A percentile compares a stretch with the other conserved stretches of the same genome.
Evolutionary conservation across 768 basidiomycete species (phyloP).

Genomic region (Podaxis sp.): DNA sequence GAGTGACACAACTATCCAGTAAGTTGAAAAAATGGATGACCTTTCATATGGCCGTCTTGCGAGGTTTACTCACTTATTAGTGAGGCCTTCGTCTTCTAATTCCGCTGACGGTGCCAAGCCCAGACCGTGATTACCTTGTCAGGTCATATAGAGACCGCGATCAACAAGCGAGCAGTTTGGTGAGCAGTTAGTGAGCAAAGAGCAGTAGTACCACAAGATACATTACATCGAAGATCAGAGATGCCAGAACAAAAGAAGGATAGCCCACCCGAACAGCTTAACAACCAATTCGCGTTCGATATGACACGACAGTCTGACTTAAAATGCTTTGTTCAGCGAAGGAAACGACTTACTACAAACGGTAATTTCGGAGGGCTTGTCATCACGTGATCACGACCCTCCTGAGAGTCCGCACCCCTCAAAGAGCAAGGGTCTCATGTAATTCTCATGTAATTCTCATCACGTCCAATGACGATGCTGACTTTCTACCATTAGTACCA

Average conservation of each 20-base stretch:
- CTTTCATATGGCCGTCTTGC: not conserved
- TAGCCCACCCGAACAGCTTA: not conserved
- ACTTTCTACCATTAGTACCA: not conserved
- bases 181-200: not conserved
- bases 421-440: not conserved
- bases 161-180: not conserved
- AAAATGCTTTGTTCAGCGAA: not conserved
- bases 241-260: not conserved
- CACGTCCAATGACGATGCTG: not conserved
- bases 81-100: not conserved
- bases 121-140: not conserved
- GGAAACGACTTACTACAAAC: not conserved
- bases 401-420: not conserved
- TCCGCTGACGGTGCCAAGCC: not conserved
- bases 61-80: not conserved
- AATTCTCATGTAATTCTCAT: constrained; percentile 11
- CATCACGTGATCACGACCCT: not conserved
- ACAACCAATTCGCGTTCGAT: not conserved
- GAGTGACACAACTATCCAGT: not conserved
- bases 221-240: not conserved
- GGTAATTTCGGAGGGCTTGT: not conserved
- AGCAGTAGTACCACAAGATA: not conserved
- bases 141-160: not conserved
- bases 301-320: not conserved
- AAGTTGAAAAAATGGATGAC: not conserved